Conservation (phyloP, 768 basidiomycete genomes). For the Trametes cinnabarina region DNA sequence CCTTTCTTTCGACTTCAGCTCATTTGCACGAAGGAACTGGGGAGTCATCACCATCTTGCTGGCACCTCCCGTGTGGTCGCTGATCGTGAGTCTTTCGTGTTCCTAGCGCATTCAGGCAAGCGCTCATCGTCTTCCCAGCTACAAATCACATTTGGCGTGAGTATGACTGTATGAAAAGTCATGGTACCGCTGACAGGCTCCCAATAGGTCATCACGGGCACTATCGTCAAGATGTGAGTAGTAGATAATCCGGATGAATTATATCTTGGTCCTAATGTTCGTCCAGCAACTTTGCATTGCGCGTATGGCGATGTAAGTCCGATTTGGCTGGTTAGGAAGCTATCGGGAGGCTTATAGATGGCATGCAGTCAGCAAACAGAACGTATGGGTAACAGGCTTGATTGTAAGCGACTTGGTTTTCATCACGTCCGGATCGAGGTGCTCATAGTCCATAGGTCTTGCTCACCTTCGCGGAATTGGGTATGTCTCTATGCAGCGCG, state of each 20-base stretch:
- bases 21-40: slow-evolving; percentile 23
- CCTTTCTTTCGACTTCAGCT: not conserved
- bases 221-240: slow-evolving; percentile 55
- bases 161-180: not conserved
- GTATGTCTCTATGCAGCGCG: too few relatives aligned
- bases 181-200: not conserved
- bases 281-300: slow-evolving; percentile 49
- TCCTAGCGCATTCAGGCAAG: not conserved
- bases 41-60: slow-evolving; percentile 23
- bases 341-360: not conserved
- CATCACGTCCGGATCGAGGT: not conserved
- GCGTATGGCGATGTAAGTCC: slow-evolving; percentile 60
- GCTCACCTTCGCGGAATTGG: slow-evolving; percentile 49
- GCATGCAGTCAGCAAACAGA: slow-evolving; percentile 53
- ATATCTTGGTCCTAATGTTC: not conserved
- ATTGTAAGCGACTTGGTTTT: slow-evolving; percentile 39
- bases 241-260: not conserved
- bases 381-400: slow-evolving; percentile 41
- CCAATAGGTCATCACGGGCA: slow-evolving; percentile 49
- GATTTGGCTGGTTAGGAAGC: not conserved
- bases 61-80: slow-evolving; percentile 23
- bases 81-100: slow-evolving; percentile 18
- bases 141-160: slow-evolving; percentile 29
- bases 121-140: slow-evolving; percentile 11
- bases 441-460: slow-evolving; percentile 35